Conservation (phyloP, 805 yeast species). For the Saccharomycopsis selenospora region DNA sequence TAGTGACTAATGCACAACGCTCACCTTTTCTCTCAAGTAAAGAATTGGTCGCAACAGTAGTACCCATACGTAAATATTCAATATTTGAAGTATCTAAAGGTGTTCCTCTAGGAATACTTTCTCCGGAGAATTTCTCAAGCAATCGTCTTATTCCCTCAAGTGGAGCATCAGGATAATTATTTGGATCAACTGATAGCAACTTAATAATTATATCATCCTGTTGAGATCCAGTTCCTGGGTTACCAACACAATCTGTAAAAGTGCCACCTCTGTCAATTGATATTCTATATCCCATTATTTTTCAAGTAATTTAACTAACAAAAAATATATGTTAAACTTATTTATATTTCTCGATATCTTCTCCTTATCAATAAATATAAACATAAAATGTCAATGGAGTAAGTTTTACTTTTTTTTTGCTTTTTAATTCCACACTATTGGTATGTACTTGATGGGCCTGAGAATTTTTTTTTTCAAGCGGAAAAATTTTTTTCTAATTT, state of each 20-base stretch:
- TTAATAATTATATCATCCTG: constrained; percentile 64
- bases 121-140: constrained; percentile 51
- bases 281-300: background rate
- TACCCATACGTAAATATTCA: constrained; percentile 76
- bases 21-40: constrained; percentile 90
- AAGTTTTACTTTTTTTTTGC: too few species aligned
- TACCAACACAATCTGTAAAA: constrained; percentile 68
- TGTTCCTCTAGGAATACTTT: constrained; percentile 48
- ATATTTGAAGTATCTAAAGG: constrained; percentile 58
- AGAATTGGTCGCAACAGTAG: constrained; percentile 95
- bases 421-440: too few species aligned
- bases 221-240: constrained; percentile 38
- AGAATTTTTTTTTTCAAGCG: too few species aligned
- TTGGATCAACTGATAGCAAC: constrained; percentile 80
- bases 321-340: too few species aligned
- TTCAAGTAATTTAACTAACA: background rate
- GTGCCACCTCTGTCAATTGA: constrained; percentile 65
- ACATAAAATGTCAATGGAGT: too few species aligned
- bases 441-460: too few species aligned
- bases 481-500: too few species aligned
- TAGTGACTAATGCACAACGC: constrained; percentile 73
- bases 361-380: too few species aligned
- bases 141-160: constrained; percentile 83
- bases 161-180: constrained; percentile 84
- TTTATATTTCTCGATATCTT: too few species aligned